phyloP scores from a whole-genome alignment of 192 early-diverging fungal genomes.

The Umbelopsis ramanniana region DNA sequence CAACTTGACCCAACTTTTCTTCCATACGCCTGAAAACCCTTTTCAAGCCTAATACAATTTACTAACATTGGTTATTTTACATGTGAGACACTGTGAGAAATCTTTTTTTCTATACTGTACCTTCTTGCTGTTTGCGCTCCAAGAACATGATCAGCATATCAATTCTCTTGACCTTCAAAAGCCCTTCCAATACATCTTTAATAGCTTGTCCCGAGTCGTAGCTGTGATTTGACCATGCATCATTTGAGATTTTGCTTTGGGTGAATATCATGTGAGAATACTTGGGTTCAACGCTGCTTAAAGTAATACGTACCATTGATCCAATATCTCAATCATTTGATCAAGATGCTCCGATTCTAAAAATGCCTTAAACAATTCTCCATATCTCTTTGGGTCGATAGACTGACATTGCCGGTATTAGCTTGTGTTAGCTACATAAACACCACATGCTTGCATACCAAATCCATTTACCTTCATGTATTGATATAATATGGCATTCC shows the following conservation, averaged over 20 bases:
- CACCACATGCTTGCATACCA: not conserved
- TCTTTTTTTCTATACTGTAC: slow-evolving; percentile 15
- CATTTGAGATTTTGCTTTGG: too few relatives aligned
- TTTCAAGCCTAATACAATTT: slow-evolving; percentile 22
- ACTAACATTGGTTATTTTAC: slow-evolving; percentile 19
- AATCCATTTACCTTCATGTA: slow-evolving; percentile 60
- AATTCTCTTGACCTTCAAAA: slow-evolving; percentile 32
- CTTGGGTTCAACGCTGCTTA: not conserved
- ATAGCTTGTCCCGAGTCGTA: slow-evolving; percentile 26
- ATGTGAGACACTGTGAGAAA: slow-evolving; percentile 21
- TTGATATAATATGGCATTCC: slow-evolving; percentile 51
- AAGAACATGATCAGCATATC: slow-evolving; percentile 42
- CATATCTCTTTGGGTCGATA: slow-evolving; percentile 2
- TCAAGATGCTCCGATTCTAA: slow-evolving; percentile 56
- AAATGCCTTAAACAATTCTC: slow-evolving; percentile 46
- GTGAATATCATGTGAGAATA: not conserved
- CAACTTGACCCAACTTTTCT: slow-evolving; percentile 9
- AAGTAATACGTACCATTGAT: slow-evolving; percentile 35
- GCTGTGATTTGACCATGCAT: not conserved
- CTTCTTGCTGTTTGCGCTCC: slow-evolving; percentile 26
- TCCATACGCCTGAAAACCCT: slow-evolving; percentile 22
- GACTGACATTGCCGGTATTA: not conserved
- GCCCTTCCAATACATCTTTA: slow-evolving; percentile 20
- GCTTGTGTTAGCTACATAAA: not conserved
- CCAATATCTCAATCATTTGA: slow-evolving; percentile 46